Base-by-base conservation (phyloP, 1,139 yeast species). In the Saccharomyces hybrid region DNA sequence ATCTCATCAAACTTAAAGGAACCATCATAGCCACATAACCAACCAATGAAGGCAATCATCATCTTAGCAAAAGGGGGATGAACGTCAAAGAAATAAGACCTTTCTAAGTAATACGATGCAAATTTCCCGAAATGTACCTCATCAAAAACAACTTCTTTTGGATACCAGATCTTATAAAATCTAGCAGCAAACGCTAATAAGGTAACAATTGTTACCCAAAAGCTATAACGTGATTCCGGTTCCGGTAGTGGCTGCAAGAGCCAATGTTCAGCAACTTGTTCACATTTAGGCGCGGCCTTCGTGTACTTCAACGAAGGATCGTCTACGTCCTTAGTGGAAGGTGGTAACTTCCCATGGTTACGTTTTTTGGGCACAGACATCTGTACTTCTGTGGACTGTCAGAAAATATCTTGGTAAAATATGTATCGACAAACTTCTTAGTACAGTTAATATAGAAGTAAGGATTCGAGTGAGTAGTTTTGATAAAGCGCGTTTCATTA, bases 11-110 rank as follows among this genome's bases (percentile, higher is more conserved):
- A 93, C 71, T 93, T 89, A 76, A 91, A 93, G 32, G 79, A 73
- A 9, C 99, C 99, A 65, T 87, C 85, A 69, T 88, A 95, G 2
- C 97, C 96, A 56, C 85, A 82, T 47, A 93, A 69, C 80, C 85
- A 90, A 41, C 99, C 99, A 50, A 86, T 93, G 57, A 83, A 80
- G 0, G 99, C 99, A 73, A 90, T 87, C 62, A 91, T 77, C 71
- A 95, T 76, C 72, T 95, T 95, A 52, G 97, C 99, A 73, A 95
- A 86, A 23, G 99, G 99, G 44, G 99, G 99, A 72, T 95, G 99
- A 57, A 95, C 81, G 72, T 95, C 99, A 70, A 95, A 93, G 71
- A 89, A 95, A 71, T 88, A 88, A 0, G 93, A 84, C 57, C 95
- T 76, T 68, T 88, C 86, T 58, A 88, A 73, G 70, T 88, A 88